A percentile compares a stretch with the other conserved stretches of the same genome.
These are phyloP conservation scores for Sophora flavescens DNA, from an alignment of 306 rosid genomes.

Conservation along the genomic window DNA sequence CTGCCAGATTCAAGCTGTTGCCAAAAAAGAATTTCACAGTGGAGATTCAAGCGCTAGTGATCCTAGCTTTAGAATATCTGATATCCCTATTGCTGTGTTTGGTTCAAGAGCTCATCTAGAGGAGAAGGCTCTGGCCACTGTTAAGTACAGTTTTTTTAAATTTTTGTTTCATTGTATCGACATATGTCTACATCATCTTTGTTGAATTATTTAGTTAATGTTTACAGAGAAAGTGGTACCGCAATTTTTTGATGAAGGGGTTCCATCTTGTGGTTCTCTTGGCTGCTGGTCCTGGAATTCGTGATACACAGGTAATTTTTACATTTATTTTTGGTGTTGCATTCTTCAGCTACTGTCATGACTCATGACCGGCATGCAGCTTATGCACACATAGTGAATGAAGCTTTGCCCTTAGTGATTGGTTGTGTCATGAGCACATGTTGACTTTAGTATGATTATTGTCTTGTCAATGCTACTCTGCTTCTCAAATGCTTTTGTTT, in stretches of 20 bases:
- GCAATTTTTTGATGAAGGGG: slow-evolving; percentile 97
- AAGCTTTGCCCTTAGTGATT: slow-evolving; percentile 31
- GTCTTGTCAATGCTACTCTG: slow-evolving; percentile 6
- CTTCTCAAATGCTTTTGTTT: slow-evolving; percentile 34
- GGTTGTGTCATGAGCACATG: slow-evolving; percentile 20
- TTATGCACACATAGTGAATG: slow-evolving; percentile 12
- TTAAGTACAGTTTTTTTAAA: slow-evolving; percentile 54
- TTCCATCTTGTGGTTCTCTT: slow-evolving; percentile 95
- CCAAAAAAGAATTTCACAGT: slow-evolving; percentile 54
- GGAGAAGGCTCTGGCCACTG: slow-evolving; percentile 92
- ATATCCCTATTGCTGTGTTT: slow-evolving; percentile 83
- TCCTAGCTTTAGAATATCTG: slow-evolving; percentile 72
- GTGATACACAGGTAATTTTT: slow-evolving; percentile 86
- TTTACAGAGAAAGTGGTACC: slow-evolving; percentile 91
- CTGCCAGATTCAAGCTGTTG: slow-evolving; percentile 71
- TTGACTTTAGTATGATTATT: slow-evolving; percentile 30
- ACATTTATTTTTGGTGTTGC: slow-evolving; percentile 29
- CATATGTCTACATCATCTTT: slow-evolving; percentile 12
- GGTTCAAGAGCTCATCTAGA: slow-evolving; percentile 98
- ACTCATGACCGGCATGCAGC: slow-evolving; percentile 3
- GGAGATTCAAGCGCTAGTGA: slow-evolving; percentile 56
- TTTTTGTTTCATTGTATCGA: slow-evolving; percentile 36
- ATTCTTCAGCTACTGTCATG: slow-evolving; percentile 6
- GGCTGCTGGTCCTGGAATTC: slow-evolving; percentile 95
- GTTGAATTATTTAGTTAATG: slow-evolving; percentile 47